Conservation (phyloP, 2,329 filamentous ascomycete genomes). For the Cordyceps tenuipes region DNA sequence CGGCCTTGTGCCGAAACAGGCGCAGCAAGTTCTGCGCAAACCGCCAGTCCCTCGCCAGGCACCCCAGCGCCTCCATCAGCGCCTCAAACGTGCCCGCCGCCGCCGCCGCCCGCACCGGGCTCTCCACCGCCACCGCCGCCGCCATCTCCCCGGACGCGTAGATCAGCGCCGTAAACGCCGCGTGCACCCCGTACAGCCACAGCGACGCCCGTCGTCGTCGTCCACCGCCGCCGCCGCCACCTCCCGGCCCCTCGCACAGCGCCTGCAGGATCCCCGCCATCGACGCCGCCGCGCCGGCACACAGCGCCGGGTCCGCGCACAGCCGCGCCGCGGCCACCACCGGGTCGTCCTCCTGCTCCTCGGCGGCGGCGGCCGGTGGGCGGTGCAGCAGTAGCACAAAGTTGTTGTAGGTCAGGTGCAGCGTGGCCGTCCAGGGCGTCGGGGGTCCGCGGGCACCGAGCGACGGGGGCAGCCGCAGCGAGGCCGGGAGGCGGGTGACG, state of each 20-base stretch:
- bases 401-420: constrained; percentile 28
- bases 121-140: background rate
- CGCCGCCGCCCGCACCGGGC: background rate
- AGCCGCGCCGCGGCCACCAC: background rate
- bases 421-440: constrained; percentile 22
- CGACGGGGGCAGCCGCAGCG: constrained; percentile 17
- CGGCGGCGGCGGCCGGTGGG: constrained; percentile 21
- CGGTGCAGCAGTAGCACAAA: constrained; percentile 28
- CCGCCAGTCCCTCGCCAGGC: constrained; percentile 23
- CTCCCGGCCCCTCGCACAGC: constrained; percentile 16
- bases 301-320: constrained; percentile 17
- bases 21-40: constrained; percentile 24
- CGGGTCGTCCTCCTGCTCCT: constrained; percentile 4
- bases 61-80: constrained; percentile 21
- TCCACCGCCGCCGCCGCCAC: no score
- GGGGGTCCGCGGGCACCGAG: constrained; percentile 10
- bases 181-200: constrained; percentile 22
- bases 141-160: background rate
- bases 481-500: constrained; percentile 20
- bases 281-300: constrained; percentile 21
- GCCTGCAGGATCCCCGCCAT: constrained; percentile 25
- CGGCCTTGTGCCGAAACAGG: constrained; percentile 20
- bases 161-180: constrained; percentile 25
- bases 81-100: constrained; percentile 15
- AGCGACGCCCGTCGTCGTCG: constrained; percentile 20